These are phyloP conservation scores for Lindgomyces ingoldianus DNA, from an alignment of 495 filamentous ascomycete species.

Conservation along the genomic window DNA sequence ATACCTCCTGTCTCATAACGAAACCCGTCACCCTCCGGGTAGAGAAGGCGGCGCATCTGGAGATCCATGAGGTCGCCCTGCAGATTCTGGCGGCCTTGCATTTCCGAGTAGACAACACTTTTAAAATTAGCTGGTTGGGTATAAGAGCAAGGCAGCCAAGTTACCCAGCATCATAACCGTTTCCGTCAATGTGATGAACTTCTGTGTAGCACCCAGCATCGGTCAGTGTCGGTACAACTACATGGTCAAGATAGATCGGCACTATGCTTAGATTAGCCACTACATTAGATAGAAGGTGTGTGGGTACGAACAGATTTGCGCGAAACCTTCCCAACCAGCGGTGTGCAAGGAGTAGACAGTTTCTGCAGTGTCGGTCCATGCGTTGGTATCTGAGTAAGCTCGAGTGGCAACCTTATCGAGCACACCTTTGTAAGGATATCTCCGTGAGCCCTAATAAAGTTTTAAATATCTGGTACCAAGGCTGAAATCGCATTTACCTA, in stretches of 20 bases:
- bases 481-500: not conserved
- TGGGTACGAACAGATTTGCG: constrained; percentile 60
- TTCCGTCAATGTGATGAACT: constrained; percentile 91
- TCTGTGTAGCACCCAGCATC: constrained; percentile 94
- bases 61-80: constrained; percentile 82
- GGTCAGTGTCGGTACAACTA: constrained; percentile 85
- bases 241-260: constrained; percentile 93
- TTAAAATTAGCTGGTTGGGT: constrained; percentile 9
- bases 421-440: constrained; percentile 89
- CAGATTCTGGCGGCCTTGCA: constrained; percentile 92
- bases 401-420: constrained; percentile 90
- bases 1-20: constrained; percentile 96
- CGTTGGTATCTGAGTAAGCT: constrained; percentile 92
- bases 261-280: constrained; percentile 46
- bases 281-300: not conserved
- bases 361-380: constrained; percentile 92
- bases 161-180: constrained; percentile 81
- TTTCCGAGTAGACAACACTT: constrained; percentile 95
- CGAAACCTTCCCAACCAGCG: constrained; percentile 95
- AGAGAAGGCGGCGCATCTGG: constrained; percentile 71
- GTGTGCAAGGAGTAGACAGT: constrained; percentile 96
- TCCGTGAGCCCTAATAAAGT: constrained; percentile 72
- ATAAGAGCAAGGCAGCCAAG: not conserved
- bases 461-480: not conserved
- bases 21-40: constrained; percentile 87